Conservation (phyloP, 495 filamentous ascomycete species). For the Neurospora cerealis region DNA sequence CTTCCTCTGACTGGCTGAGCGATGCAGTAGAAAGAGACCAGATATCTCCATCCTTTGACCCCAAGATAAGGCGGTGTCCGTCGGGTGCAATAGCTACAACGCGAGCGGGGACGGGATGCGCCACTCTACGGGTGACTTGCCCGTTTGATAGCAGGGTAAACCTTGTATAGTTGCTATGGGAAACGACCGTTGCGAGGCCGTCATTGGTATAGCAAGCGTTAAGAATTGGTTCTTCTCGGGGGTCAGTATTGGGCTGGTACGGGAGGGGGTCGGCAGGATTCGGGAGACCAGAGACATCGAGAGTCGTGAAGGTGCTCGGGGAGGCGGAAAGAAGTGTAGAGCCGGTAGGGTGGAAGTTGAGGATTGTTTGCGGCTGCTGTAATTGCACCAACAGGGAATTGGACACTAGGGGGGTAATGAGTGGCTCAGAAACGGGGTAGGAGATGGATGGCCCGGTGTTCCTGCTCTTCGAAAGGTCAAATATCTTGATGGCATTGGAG, state of each 20-base stretch:
- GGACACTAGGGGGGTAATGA: neutral
- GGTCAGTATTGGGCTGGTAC: neutral
- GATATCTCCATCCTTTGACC: neutral
- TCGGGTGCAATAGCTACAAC: neutral
- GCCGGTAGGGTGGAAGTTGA: neutral
- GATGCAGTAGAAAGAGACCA: neutral
- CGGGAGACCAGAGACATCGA: neutral
- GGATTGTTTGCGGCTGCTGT: neutral
- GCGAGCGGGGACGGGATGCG: neutral
- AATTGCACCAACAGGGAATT: neutral
- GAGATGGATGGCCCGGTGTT: neutral
- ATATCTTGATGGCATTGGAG: neutral
- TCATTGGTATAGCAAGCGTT: neutral
- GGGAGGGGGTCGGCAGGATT: neutral
- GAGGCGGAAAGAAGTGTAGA: neutral
- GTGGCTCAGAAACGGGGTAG: neutral
- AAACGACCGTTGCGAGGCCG: neutral
- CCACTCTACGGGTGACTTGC: neutral
- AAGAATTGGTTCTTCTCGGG: neutral
- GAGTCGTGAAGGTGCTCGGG: neutral
- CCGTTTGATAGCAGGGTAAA: neutral
- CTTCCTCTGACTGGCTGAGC: neutral
- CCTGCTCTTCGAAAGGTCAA: neutral
- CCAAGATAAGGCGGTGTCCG: neutral
- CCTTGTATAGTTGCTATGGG: neutral